Base-by-base conservation (phyloP, 73 alveolate species). In the Paramecium tetraurelia region DNA sequence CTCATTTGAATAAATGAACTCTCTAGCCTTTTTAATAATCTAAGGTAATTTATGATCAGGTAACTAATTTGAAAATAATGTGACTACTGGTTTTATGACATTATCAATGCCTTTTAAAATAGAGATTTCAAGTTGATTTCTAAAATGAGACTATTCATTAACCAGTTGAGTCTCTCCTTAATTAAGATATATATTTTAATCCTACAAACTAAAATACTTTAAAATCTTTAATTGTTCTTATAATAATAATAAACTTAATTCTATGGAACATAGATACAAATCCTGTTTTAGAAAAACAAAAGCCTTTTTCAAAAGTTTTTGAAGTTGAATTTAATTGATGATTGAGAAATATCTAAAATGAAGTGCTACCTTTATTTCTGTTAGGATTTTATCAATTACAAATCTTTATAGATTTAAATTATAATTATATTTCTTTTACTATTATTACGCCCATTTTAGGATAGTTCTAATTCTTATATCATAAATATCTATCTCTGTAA, bases 71-170 rank as follows among this genome's bases (percentile, higher is more conserved):
- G n/a, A 72, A 36, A 80, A 80, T 43, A 75, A 75, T 18, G 87
- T 41, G 3, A 75, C 87, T 16, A 80, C 57, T 10, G 90, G 90
- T 80, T 48, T 80, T 14, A 44, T 12, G 4, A 80, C 77, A 80
- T 80, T 80, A 21, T 80, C 90, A 10, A 80, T 80, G 11, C 48
- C 46, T 35, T 43, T 80, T 57, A 80, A 27, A 2, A 80, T 24
- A 8, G 41, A 44, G 21, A 80, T 43, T 80, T 80, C 90, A 1
- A 80, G 6, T 43, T 44, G 31, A 40, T 21, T 80, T 80, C 90
- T 80, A 41, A 12, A 41, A 35, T 21, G 18, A 16, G 18, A 1
- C 10, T 31, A 80, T 12, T 41, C 27, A 29, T 33, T n/a, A 2
- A 36, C 14, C 2, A 36, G 36, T 12, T 40, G 16, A 1, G n/a